Conservation (phyloP, 2,329 filamentous ascomycete species). For the Cytospora chrysosperma region DNA sequence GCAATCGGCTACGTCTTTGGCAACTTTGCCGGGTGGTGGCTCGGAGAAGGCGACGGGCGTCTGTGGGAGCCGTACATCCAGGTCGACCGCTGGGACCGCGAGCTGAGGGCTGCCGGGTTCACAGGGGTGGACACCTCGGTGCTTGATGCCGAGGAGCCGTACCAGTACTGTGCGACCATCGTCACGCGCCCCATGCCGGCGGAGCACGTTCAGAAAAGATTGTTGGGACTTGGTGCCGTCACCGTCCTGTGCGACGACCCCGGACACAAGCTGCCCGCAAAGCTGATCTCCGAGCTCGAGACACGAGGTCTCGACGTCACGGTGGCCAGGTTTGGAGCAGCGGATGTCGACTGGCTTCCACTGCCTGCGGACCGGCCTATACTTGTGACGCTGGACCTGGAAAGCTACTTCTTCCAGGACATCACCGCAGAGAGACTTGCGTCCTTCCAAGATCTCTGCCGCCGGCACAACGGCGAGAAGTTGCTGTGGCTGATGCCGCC, state of each 20-base stretch:
- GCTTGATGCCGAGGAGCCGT: neutral
- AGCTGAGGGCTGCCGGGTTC: constrained; percentile 4
- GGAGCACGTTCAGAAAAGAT: too few species aligned
- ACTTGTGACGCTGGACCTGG: constrained; percentile 19
- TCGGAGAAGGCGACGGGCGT: neutral
- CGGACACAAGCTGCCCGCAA: neutral
- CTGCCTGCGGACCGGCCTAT: neutral
- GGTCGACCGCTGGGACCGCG: neutral
- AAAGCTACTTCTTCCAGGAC: constrained; percentile 16
- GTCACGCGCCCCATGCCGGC: neutral
- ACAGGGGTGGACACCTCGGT: constrained; percentile 4
- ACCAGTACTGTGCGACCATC: neutral
- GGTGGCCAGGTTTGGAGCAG: constrained; percentile 32
- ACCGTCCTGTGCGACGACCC: neutral
- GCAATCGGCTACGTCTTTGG: constrained; percentile 1
- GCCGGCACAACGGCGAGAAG: neutral
- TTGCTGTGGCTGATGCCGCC: neutral
- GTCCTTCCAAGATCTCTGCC: neutral
- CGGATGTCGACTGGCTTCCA: constrained; percentile 19
- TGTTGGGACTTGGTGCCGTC: neutral
- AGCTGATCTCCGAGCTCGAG: neutral
- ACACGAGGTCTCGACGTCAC: neutral
- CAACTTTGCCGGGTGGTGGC: constrained; percentile 8
- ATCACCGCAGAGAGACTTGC: constrained; percentile 9
- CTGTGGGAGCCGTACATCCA: neutral